Base-by-base conservation (phyloP, 176 grass and related monocot species). In the Elymus sibiricus region DNA sequence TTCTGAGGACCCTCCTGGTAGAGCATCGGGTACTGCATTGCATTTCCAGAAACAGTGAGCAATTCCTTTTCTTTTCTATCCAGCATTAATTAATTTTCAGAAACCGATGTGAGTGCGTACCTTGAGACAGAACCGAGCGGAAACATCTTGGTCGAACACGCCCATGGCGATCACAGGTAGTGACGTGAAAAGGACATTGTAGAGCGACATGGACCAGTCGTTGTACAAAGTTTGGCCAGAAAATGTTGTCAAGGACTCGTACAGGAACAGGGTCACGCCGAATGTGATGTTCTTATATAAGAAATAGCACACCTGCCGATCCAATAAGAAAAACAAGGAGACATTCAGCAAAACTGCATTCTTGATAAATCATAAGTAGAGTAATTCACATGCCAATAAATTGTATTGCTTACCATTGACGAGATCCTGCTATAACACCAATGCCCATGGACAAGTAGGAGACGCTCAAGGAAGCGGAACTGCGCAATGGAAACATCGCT, bases 241-340 rank as follows among this genome's bases (percentile, higher is more conserved):
- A 24, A 94, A 98, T 1, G 92, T 88, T 0, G 96, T 68, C 60
- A 94, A 78, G 14, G 79, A 90, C 71, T 98, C 96, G 21, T 80
- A 98, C 78, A 95, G 76, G 86, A 98, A 98, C 63, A 95, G 25
- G 9, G 96, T 95, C 76, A 94, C 62, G 7, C 96, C 96, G 11
- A 98, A 98, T n/a, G 87, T 83, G 77, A 98, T 85, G 81, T 98
- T 98, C 90, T 98, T 98, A 58, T 95, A 98, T 64, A 98, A 95
- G 90, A 98, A 98, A 81, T 95, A 98, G 83, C 96, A 98, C 76
- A 98, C 86, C 95, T 98, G 89, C 22, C 29, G 64, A 66, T 66
- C 78, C 61, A 64, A 32, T 31, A 64, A 31, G 43, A 46, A 26
- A 80, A 80, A 29, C 25, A 40, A 21, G 34, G 35, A 64, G 59